phyloP scores from a whole-genome alignment of 2,329 filamentous ascomycete genomes.

The Sporothrix humicola region DNA sequence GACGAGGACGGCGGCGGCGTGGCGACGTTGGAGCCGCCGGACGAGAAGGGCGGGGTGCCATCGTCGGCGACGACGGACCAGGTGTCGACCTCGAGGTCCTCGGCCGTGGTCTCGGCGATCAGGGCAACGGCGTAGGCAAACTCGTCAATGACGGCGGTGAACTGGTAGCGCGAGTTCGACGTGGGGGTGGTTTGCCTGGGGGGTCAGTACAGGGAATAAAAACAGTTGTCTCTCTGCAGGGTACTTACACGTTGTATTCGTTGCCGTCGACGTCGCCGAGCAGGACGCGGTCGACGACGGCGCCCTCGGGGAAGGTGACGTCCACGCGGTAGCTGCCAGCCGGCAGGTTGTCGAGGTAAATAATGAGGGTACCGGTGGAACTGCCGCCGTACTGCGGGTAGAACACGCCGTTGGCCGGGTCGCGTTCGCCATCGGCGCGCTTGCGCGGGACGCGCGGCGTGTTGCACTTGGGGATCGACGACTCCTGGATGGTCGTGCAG shows the following conservation, averaged over 20 bases:
- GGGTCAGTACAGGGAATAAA: too few species aligned
- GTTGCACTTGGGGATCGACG: conserved; percentile 8
- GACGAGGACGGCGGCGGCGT: not conserved
- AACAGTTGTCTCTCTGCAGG: too few species aligned
- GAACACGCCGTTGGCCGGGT: not conserved
- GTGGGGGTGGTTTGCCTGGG: not conserved
- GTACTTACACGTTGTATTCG: not conserved
- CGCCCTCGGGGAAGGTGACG: not conserved
- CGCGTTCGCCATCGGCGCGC: not conserved
- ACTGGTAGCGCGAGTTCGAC: not conserved
- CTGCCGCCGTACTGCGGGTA: not conserved
- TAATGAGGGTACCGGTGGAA: not conserved
- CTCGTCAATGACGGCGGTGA: conserved; percentile 7
- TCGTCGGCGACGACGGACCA: not conserved
- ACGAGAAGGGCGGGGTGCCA: conserved; percentile 7
- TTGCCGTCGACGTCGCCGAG: not conserved
- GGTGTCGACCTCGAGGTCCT: not conserved
- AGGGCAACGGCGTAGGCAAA: not conserved
- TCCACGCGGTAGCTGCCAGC: not conserved
- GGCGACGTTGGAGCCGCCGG: not conserved
- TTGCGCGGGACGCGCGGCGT: not conserved
- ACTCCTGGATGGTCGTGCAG: not conserved
- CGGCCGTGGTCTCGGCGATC: not conserved
- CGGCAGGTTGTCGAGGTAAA: not conserved
- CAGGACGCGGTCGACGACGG: not conserved